A percentile compares a stretch with the other conserved stretches of the same genome.
phyloP scores from a whole-genome alignment of 345 rosid species.

The Brassica napus region Da-Ae NC_063438.1:21552501-21553000 shows the following conservation, averaged over 20 bases:
- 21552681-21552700: constrained; percentile 93
- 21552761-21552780: background rate
- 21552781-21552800: background rate
- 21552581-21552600: constrained; percentile 78
- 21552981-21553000: constrained; percentile 12
- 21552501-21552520: background rate
- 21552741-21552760: constrained; percentile 84
- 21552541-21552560: constrained; percentile 52
- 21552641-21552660: constrained; percentile 61
- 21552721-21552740: constrained; percentile 87
- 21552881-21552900: too few species aligned
- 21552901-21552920: too few species aligned
- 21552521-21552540: constrained; percentile 18
- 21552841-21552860: background rate
- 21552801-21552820: background rate
- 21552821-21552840: background rate
- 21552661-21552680: constrained; percentile 77
- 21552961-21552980: constrained; percentile 8
- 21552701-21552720: constrained; percentile 93
- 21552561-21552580: constrained; percentile 85
- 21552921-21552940: constrained; percentile 18
- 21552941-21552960: constrained; percentile 7
- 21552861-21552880: too few species aligned
- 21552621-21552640: constrained; percentile 54
- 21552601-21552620: constrained; percentile 53